Base-by-base conservation (phyloP, 768 basidiomycete species). In the Lactarius pseudohatsudake region DNA sequence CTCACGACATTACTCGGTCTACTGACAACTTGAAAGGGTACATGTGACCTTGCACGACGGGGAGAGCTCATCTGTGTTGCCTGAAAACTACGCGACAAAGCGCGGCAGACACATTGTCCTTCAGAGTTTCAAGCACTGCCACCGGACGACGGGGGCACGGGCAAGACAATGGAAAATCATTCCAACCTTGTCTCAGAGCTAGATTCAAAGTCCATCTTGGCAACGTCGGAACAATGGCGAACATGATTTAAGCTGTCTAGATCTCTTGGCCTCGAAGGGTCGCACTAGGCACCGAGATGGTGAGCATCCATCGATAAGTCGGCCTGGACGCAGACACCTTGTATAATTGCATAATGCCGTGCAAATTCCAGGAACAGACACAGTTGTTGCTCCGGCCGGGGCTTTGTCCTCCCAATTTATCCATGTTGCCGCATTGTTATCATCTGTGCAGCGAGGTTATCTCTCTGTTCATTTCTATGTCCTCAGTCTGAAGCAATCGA, bases 331-430 rank as follows among this genome's bases (percentile, higher is more conserved):
- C 26, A 26, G 50, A 53, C 11, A 16, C 26, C 11, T 53, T 26
- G 50, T n/a, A n/a, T n/a, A n/a, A n/a, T 43, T 3, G 38, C 16
- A 18, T 1, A 41, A 41, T 50, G 47, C 22, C 47, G 47, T 22
- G 22, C 11, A 15, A 13, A 9, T 26, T 20, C 20, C 55, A 34
- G 55, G 32, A 56, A 56, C 28, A 56, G 55, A 56, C 28, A 22
- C 22, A 45, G 1, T 15, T 16, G 34, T 62, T 62, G 65, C 32
- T 66, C 61, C 65, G 60, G 55, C 61, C 65, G 56, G 3, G 38
- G 20, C 38, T 57, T 66, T 66, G 56, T 66, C 18, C 36, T 50
- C 65, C 56, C 36, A 38, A 57, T 57, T 58, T 53, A 53, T 66
- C 57, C 30, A 62, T n/a, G 43, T 41, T 28, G 43, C n/a, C n/a